Base-by-base conservation (phyloP, 2,329 filamentous ascomycete species). In the Phialophora verrucosa region DNA sequence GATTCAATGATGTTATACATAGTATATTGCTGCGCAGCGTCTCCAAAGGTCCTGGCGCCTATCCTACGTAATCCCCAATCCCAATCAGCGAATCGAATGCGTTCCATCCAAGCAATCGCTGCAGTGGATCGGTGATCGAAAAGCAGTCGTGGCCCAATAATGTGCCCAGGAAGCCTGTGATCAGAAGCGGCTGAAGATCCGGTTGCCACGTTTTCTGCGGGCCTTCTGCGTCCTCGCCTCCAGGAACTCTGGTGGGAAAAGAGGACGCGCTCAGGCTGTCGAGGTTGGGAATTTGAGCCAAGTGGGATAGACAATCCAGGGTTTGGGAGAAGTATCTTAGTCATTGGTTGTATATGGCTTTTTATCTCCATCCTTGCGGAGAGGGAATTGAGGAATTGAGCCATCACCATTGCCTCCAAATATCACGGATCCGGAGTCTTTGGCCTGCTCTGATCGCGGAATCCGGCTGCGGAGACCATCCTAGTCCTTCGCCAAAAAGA, bases 401-500 rank as follows among this genome's bases (percentile, higher is more conserved):
- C 49, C 53, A 23, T 29, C 17, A 32, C 29, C 25, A 35, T 55
- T 31, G 29, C 27, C 29, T n/a, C 27, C 29, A 35, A 35, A 25
- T n/a, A 55, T 35, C 53, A 55, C 53, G 51, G 23, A 53, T 59
- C 65, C 42, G n/a, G 38, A 59, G 35, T 60, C 35, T 50, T 60
- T 63, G 55, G 32, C 44, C 32, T n/a, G 38, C 31, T 61, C 8
- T 60, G 35, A 57, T 50, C 56, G 55, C 47, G 56, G 56, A 27
- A 66, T 61, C 60, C 63, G 63, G 63, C 60, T 63, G 66, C 63
- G 60, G 63, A 61, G 31, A 44, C 38, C 38, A n/a, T 59, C 57
- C 53, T 55, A 3, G 23, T 55, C 29, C 53, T 32, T 55, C 53
- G n/a, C 53, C n/a, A 55, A 11, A 55, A n/a, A 54, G 38, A 61